Conservation (phyloP, 345 rosid species). For the Hibiscus mutabilis region DNA sequence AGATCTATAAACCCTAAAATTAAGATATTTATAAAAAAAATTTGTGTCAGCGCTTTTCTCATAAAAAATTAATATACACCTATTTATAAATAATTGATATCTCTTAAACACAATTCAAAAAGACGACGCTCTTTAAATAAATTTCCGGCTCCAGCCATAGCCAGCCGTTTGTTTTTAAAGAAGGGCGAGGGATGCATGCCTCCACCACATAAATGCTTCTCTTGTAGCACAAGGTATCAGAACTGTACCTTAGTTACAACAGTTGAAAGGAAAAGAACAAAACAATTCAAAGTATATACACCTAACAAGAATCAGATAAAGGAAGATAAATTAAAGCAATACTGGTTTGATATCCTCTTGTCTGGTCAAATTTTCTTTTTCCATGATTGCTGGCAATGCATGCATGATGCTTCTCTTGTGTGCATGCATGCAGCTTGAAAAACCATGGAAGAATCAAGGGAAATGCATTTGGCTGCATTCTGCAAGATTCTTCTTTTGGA, state of each 20-base stretch:
- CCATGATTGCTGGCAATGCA: neutral
- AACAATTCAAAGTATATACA: neutral
- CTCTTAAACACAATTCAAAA: no score
- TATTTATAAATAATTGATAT: no score
- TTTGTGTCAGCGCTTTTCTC: no score
- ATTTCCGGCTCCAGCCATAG: no score
- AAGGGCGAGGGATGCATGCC: constrained; percentile 11
- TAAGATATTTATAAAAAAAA: no score
- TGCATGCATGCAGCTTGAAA: neutral
- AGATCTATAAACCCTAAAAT: no score
- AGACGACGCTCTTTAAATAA: no score
- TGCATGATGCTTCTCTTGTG: neutral
- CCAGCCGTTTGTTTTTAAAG: constrained; percentile 20
- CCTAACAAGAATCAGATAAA: neutral
- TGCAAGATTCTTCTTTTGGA: neutral
- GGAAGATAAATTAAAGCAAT: neutral
- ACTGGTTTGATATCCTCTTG: neutral
- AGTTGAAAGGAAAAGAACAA: neutral
- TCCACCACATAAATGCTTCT: constrained; percentile 22
- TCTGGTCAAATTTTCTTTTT: neutral
- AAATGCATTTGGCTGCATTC: neutral
- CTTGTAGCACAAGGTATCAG: constrained; percentile 2
- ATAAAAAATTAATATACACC: no score
- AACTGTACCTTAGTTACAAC: neutral
- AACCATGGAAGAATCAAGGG: neutral